phyloP scores from a whole-genome alignment of 257 asterid genomes.

The Solanum chilense region DNA sequence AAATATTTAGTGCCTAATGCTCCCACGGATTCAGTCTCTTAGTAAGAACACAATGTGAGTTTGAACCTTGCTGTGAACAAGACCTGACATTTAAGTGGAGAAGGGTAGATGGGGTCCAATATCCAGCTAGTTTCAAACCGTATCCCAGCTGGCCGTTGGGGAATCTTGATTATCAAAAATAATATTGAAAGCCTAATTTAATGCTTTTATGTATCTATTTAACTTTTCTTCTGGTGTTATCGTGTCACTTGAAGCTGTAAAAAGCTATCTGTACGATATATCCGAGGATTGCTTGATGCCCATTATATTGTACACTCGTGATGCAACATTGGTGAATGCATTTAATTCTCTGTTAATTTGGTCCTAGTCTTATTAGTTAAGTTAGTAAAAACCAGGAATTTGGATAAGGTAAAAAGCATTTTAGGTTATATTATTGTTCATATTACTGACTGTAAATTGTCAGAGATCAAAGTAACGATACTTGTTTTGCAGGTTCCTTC shows the following conservation, averaged over 20 bases:
- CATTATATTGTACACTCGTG: background rate
- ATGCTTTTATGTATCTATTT: background rate
- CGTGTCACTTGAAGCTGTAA: background rate
- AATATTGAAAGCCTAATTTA: background rate
- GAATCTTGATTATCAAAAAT: background rate
- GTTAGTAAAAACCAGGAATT: background rate
- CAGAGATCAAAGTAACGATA: background rate
- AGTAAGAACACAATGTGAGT: background rate
- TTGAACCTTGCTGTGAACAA: background rate
- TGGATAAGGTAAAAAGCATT: background rate
- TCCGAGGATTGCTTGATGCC: background rate
- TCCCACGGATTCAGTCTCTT: background rate
- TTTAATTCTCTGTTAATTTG: background rate
- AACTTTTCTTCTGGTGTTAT: background rate
- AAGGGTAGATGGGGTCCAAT: background rate
- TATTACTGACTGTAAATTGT: background rate
- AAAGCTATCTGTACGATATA: background rate
- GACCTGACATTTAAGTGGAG: background rate
- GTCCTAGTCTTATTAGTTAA: background rate
- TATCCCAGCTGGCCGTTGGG: background rate
- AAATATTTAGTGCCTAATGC: background rate
- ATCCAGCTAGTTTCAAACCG: background rate
- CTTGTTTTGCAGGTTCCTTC: constrained; percentile 62
- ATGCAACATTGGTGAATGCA: background rate
- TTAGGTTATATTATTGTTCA: background rate